Evolutionary conservation across 208 protist genomes (phyloP).

Genomic region (Strigomonas culicis): DNA sequence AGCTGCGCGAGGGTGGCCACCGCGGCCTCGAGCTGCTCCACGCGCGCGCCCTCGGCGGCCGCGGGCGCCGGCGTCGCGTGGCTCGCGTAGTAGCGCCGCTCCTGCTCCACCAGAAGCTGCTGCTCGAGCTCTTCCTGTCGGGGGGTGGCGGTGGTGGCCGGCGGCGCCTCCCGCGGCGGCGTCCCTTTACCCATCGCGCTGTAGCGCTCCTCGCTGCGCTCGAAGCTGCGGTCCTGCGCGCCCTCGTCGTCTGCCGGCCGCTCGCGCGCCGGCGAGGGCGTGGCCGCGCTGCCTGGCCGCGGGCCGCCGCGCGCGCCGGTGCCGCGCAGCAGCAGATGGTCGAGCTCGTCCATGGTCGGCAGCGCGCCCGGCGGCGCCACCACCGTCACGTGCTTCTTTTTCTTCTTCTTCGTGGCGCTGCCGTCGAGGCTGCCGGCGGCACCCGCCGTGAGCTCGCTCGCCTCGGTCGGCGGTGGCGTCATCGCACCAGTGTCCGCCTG

Average conservation of each 20-base stretch:
- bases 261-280: not conserved
- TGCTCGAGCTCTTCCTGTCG: constrained; percentile 18
- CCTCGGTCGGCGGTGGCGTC: too few relatives aligned
- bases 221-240: constrained; percentile 25
- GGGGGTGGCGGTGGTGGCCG: not conserved
- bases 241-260: not conserved
- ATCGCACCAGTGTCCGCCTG: too few relatives aligned
- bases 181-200: constrained; percentile 15
- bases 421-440: too few relatives aligned
- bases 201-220: constrained; percentile 33
- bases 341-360: too few relatives aligned
- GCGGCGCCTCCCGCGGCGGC: not conserved
- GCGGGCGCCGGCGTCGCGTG: too few relatives aligned
- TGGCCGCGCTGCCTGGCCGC: not conserved
- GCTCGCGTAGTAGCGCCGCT: too few relatives aligned
- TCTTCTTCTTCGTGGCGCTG: too few relatives aligned
- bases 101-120: constrained; percentile 12
- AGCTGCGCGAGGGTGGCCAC: constrained; percentile 37
- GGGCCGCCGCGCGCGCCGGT: not conserved
- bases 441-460: too few relatives aligned
- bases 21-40: constrained; percentile 54
- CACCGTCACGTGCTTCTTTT: too few relatives aligned
- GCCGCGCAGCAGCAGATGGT: not conserved
- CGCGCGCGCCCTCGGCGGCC: constrained; percentile 24
- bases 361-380: not conserved